phyloP scores from a whole-genome alignment of 1,284 basidiomycete genomes.

The Tremellales sp. region DNA sequence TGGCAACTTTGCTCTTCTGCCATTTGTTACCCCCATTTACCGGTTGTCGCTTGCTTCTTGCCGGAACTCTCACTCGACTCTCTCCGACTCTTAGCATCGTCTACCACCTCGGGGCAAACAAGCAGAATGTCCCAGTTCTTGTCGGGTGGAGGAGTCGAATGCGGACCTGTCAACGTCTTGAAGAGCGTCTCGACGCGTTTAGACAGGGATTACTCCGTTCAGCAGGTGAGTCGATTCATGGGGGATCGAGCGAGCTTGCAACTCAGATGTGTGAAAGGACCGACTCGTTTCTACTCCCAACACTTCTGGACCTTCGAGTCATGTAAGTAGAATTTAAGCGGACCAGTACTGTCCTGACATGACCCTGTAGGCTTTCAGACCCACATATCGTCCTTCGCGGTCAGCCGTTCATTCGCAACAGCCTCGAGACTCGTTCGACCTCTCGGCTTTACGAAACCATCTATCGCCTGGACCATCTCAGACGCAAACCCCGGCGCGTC shows the following conservation, averaged over 20 bases:
- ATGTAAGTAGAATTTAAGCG: slow-evolving; percentile 11
- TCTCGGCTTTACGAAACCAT: slow-evolving; percentile 35
- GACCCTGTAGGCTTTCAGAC: slow-evolving; percentile 14
- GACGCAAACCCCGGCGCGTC: not conserved
- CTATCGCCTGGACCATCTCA: slow-evolving; percentile 19
- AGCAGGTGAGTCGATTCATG: slow-evolving; percentile 26
- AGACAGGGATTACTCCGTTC: slow-evolving; percentile 37
- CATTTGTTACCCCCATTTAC: no score
- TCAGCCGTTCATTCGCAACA: not conserved
- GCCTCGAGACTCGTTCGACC: slow-evolving; percentile 30
- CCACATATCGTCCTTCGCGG: not conserved
- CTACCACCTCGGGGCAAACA: not conserved
- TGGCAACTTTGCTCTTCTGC: no score
- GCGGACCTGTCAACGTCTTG: slow-evolving; percentile 37
- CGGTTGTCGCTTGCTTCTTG: no score
- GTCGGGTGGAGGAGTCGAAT: slow-evolving; percentile 33
- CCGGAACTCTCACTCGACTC: not conserved
- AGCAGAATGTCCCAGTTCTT: slow-evolving; percentile 36
- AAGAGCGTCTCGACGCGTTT: slow-evolving; percentile 35
- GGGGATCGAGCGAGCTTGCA: not conserved
- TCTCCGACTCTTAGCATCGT: not conserved
- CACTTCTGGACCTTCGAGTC: slow-evolving; percentile 24
- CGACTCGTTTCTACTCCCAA: slow-evolving; percentile 23
- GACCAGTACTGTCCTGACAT: not conserved
- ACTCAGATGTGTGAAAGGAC: slow-evolving; percentile 18